phyloP scores from a whole-genome alignment of 345 rosid genomes.

The Draba incana region DNA sequence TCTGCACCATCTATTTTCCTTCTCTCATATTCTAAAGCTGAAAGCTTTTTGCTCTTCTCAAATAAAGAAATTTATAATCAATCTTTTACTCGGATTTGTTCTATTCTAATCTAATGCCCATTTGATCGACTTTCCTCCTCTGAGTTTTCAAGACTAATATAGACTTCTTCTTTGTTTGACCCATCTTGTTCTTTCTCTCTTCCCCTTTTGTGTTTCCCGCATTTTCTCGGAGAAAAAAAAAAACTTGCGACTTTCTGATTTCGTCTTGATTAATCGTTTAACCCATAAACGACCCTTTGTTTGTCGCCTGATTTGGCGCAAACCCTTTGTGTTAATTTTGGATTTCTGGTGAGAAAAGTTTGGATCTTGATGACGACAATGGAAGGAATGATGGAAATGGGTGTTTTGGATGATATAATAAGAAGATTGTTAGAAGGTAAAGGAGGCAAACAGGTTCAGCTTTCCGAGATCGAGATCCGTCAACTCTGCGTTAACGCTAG shows the following conservation, averaged over 20 bases:
- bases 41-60: slow-evolving; percentile 22
- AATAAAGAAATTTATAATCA: background rate
- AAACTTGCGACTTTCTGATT: slow-evolving; percentile 10
- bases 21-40: slow-evolving; percentile 26
- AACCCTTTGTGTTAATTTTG: slow-evolving; percentile 21
- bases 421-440: slow-evolving; percentile 87
- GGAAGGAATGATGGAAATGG: slow-evolving; percentile 79
- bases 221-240: slow-evolving; percentile 36
- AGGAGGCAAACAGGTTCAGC: slow-evolving; percentile 95
- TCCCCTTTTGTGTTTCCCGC: slow-evolving; percentile 24
- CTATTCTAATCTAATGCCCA: slow-evolving; percentile 23
- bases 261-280: background rate
- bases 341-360: slow-evolving; percentile 11
- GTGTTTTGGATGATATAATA: slow-evolving; percentile 88
- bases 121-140: slow-evolving; percentile 36
- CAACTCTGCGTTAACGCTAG: slow-evolving; percentile 95
- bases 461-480: slow-evolving; percentile 97
- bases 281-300: slow-evolving; percentile 32
- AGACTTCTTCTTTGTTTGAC: slow-evolving; percentile 42
- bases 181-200: slow-evolving; percentile 16
- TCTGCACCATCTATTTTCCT: slow-evolving; percentile 37
- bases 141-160: slow-evolving; percentile 24
- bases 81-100: slow-evolving; percentile 18
- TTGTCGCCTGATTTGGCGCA: slow-evolving; percentile 31
- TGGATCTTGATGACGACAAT: slow-evolving; percentile 54